Conservation (phyloP, 257 asterid species). For the Fraxinus cuspidata region DNA sequence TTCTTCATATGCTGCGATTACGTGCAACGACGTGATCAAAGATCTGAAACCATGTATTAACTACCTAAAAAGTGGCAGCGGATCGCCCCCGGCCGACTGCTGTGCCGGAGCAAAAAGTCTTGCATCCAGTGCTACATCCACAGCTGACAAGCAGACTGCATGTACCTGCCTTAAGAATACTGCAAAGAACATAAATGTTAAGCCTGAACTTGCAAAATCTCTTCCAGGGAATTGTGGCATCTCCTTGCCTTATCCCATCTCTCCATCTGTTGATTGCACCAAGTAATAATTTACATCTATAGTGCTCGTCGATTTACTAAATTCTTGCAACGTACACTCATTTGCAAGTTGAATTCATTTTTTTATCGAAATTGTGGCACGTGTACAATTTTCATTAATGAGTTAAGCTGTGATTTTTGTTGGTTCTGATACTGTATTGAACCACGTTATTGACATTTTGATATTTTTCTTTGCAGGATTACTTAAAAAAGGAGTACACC, state of each 20-base stretch:
- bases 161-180: conserved; percentile 68
- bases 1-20: conserved; percentile 35
- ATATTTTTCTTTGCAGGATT: conserved; percentile 21
- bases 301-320: too few species aligned
- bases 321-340: too few species aligned
- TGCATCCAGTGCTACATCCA: conserved; percentile 39
- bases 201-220: conserved; percentile 44
- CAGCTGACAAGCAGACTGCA: conserved; percentile 56
- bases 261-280: conserved; percentile 59
- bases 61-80: conserved; percentile 57
- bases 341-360: too few species aligned
- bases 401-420: not conserved
- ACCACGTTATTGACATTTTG: not conserved
- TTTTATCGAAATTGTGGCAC: not conserved
- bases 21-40: conserved; percentile 56
- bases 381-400: not conserved
- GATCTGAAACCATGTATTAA: conserved; percentile 49
- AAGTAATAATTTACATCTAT: conserved; percentile 34
- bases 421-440: not conserved
- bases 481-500: conserved; percentile 16
- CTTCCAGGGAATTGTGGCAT: conserved; percentile 63
- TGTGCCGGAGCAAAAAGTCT: conserved; percentile 55
- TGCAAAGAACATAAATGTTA: conserved; percentile 33
- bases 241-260: conserved; percentile 42
- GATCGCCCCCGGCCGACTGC: conserved; percentile 52